A percentile compares a stretch with the other conserved stretches of the same genome.
These are phyloP conservation scores for Candida nitratophila DNA, from an alignment of 805 yeast genomes.

Conservation along the genomic window DNA sequence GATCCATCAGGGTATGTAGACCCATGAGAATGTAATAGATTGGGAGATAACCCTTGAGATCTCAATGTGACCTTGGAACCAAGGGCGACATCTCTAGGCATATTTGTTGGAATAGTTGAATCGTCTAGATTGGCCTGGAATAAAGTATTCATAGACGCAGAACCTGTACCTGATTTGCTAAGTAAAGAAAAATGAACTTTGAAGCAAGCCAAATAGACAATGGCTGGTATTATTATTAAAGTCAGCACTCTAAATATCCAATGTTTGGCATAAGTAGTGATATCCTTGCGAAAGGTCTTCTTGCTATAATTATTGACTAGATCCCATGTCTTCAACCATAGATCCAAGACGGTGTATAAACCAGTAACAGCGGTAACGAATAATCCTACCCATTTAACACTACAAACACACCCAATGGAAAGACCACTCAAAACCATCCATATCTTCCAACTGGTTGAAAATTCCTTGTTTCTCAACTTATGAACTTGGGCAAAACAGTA, in stretches of 20 bases:
- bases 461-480: constrained; percentile 33
- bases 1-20: constrained; percentile 89
- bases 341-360: constrained; percentile 47
- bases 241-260: constrained; percentile 65
- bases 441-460: constrained; percentile 33
- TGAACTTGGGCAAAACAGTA: constrained; percentile 53
- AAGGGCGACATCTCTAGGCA: constrained; percentile 60
- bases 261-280: constrained; percentile 40
- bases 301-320: constrained; percentile 8
- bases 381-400: constrained; percentile 82
- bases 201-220: constrained; percentile 66
- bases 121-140: constrained; percentile 75
- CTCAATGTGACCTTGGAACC: constrained; percentile 55
- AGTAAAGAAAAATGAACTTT: constrained; percentile 74
- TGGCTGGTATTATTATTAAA: constrained; percentile 64
- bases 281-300: not conserved
- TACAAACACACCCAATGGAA: constrained; percentile 75
- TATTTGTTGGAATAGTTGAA: constrained; percentile 46
- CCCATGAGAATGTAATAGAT: constrained; percentile 80
- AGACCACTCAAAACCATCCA: constrained; percentile 62
- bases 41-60: constrained; percentile 66
- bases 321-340: constrained; percentile 34
- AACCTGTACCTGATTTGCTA: constrained; percentile 79
- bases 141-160: constrained; percentile 57
- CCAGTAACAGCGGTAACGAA: constrained; percentile 60